A percentile compares a stretch with the other conserved stretches of the same genome.
phyloP scores from a whole-genome alignment of 2,329 filamentous ascomycete species.

The Leptographium galeiforme region DNA sequence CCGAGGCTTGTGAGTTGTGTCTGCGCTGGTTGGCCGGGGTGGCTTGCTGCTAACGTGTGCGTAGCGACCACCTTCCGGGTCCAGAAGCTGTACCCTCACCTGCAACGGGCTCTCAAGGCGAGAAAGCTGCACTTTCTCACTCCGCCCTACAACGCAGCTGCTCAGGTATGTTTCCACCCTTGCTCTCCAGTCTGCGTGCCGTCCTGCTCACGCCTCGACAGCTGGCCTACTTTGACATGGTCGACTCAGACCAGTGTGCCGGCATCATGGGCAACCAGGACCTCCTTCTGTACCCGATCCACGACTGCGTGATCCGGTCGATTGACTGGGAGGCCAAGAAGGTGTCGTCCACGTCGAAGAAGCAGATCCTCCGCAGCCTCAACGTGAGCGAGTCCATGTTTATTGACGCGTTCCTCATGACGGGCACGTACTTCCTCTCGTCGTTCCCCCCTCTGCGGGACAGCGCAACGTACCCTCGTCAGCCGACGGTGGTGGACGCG shows the following conservation, averaged over 20 bases:
- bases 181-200: background rate
- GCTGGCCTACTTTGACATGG: conserved; percentile 66
- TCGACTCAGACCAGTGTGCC: conserved; percentile 53
- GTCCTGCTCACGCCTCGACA: conserved; percentile 17
- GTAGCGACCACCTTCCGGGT: conserved; percentile 53
- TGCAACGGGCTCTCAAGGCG: conserved; percentile 60
- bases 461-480: conserved; percentile 34
- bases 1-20: conserved; percentile 30
- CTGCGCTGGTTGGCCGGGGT: conserved; percentile 14
- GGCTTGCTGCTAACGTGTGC: conserved; percentile 15
- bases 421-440: conserved; percentile 67
- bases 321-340: conserved; percentile 57
- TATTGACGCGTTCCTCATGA: conserved; percentile 69
- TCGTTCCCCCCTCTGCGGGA: conserved; percentile 67
- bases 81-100: conserved; percentile 59
- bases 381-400: conserved; percentile 58
- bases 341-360: conserved; percentile 52
- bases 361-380: conserved; percentile 55
- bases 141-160: conserved; percentile 76
- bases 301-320: conserved; percentile 54
- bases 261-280: conserved; percentile 77
- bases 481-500: conserved; percentile 59
- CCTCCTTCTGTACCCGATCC: conserved; percentile 71
- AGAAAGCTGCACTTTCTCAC: conserved; percentile 64
- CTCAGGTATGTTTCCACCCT: conserved; percentile 47